phyloP scores from a whole-genome alignment of 352 stramenopile genomes.

The Phytophthora uliginosa region DNA sequence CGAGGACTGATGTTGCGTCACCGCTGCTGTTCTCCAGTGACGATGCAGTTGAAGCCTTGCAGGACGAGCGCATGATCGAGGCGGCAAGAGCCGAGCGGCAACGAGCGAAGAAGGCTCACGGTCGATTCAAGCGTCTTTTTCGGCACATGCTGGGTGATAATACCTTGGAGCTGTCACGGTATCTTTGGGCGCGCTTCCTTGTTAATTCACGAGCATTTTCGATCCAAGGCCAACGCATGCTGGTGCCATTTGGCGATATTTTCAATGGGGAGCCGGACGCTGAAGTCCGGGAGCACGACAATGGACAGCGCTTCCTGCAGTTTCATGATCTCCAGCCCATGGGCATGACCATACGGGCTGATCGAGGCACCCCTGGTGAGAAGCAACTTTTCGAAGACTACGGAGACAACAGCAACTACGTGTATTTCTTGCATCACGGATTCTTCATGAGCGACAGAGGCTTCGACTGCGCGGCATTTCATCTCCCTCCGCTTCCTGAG shows the following conservation, averaged over 20 bases:
- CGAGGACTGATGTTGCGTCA: conserved; percentile 22
- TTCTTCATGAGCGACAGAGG: conserved; percentile 92
- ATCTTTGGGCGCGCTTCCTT: conserved; percentile 65
- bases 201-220: conserved; percentile 86
- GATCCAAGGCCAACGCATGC: conserved; percentile 71
- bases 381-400: conserved; percentile 96
- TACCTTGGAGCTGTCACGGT: conserved; percentile 21
- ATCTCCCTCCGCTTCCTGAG: conserved; percentile 34
- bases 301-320: conserved; percentile 66
- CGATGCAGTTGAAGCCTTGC: conserved; percentile 41
- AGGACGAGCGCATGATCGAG: conserved; percentile 58
- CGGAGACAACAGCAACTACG: conserved; percentile 94
- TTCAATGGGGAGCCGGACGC: conserved; percentile 82
- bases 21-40: conserved; percentile 54
- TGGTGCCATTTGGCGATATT: conserved; percentile 91
- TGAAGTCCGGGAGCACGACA: conserved; percentile 33
- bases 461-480: conserved; percentile 88
- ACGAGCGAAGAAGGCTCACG: conserved; percentile 37
- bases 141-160: conserved; percentile 22
- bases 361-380: conserved; percentile 45
- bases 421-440: conserved; percentile 91
- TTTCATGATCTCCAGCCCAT: conserved; percentile 57
- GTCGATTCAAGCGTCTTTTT: conserved; percentile 63
- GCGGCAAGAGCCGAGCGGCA: conserved; percentile 38
- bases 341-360: conserved; percentile 74